A percentile compares a stretch with the other conserved stretches of the same genome.
Evolutionary conservation across 495 filamentous ascomycete species (phyloP).

Genomic region (Neurospora discreta): DNA sequence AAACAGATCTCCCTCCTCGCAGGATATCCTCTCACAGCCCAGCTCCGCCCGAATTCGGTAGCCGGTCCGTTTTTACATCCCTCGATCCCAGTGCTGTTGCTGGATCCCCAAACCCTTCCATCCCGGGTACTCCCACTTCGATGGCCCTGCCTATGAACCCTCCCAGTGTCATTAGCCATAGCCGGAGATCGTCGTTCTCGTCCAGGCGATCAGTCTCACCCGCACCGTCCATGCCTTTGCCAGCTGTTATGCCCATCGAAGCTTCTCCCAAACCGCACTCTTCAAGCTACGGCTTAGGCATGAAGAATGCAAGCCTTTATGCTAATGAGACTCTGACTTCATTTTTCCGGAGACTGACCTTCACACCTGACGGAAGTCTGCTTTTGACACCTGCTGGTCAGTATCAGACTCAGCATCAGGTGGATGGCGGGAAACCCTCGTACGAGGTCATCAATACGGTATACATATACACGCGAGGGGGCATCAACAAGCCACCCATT

Average conservation of each 20-base stretch:
- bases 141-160: slow-evolving; percentile 94
- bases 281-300: slow-evolving; percentile 45
- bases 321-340: slow-evolving; percentile 96
- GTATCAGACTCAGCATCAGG: slow-evolving; percentile 69
- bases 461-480: slow-evolving; percentile 93
- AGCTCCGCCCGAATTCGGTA: slow-evolving; percentile 68
- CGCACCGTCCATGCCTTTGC: slow-evolving; percentile 87
- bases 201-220: slow-evolving; percentile 89
- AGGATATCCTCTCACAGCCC: slow-evolving; percentile 89
- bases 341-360: slow-evolving; percentile 90
- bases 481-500: slow-evolving; percentile 93
- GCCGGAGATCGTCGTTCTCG: slow-evolving; percentile 87
- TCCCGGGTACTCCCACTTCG: slow-evolving; percentile 88
- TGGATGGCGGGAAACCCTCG: slow-evolving; percentile 57
- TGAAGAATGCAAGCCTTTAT: slow-evolving; percentile 82
- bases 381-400: slow-evolving; percentile 95
- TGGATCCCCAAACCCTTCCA: slow-evolving; percentile 79
- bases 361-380: slow-evolving; percentile 89
- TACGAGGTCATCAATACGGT: slow-evolving; percentile 95
- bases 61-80: slow-evolving; percentile 43
- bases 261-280: slow-evolving; percentile 67
- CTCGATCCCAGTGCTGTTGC: slow-evolving; percentile 43
- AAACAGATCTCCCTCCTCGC: slow-evolving; percentile 84
- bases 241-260: slow-evolving; percentile 92
- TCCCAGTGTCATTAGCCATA: slow-evolving; percentile 75